These are phyloP conservation scores for Bryum argenteum DNA, from an alignment of 225 moss, liverwort and hornwort species.

Conservation along the genomic window DNA sequence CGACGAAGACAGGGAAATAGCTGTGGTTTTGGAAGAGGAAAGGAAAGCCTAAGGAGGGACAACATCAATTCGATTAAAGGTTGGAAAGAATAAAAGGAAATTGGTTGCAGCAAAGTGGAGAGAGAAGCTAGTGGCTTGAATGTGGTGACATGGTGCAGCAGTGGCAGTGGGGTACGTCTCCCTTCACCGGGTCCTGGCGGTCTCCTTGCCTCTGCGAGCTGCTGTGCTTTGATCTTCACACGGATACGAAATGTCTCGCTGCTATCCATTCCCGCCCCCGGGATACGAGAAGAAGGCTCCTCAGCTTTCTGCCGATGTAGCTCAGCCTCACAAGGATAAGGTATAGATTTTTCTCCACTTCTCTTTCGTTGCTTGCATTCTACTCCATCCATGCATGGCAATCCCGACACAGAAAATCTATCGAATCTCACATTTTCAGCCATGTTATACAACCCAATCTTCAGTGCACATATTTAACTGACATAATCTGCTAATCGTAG, in stretches of 20 bases:
- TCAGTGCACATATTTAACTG: not conserved
- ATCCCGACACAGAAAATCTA: not conserved
- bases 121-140: conserved; percentile 73
- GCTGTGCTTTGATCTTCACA: conserved; percentile 56
- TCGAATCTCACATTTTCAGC: not conserved
- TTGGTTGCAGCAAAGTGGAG: conserved; percentile 39
- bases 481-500: not conserved
- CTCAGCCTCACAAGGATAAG: conserved; percentile 89
- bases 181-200: conserved; percentile 98
- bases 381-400: conserved; percentile 20
- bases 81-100: conserved; percentile 20
- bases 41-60: not conserved
- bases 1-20: conserved; percentile 16
- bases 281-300: conserved; percentile 99
- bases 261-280: conserved; percentile 99
- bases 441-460: not conserved
- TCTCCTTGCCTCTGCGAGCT: conserved; percentile 69
- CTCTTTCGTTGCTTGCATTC: conserved; percentile 27
- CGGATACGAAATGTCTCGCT: conserved; percentile 98
- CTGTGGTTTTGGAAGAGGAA: conserved; percentile 10
- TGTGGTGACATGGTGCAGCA: conserved; percentile 99
- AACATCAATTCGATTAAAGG: not conserved
- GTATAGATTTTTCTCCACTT: conserved; percentile 35
- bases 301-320: conserved; percentile 71
- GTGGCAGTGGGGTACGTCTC: conserved; percentile 99